A percentile compares a stretch with the other conserved stretches of the same genome.
Evolutionary conservation across 192 early-diverging fungal genomes (phyloP).

Genomic region (Mortierella antarctica): DNA sequence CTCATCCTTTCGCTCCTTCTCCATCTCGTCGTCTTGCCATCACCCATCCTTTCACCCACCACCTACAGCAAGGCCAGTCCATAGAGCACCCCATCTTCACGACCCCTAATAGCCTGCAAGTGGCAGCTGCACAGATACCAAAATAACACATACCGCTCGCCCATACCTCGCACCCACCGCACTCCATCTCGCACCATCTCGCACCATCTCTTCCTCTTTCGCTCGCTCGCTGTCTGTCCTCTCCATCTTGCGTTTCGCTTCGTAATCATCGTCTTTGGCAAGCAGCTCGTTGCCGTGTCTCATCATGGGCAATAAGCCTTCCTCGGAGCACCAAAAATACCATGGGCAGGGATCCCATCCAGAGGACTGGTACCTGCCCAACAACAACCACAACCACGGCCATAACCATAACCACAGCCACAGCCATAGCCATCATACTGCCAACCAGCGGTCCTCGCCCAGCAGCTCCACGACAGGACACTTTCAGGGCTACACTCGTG

Average conservation of each 20-base stretch:
- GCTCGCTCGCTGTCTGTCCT: no score
- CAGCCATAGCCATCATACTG: not conserved
- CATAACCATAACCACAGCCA: not conserved
- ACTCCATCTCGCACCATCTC: no score
- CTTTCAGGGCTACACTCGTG: constrained; percentile 30
- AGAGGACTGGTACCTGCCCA: constrained; percentile 42
- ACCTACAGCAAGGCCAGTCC: not conserved
- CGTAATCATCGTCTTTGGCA: no score
- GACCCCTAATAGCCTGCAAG: no score
- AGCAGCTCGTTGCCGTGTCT: no score
- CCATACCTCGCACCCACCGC: no score
- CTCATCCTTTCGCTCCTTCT: not conserved
- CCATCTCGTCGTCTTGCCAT: not conserved
- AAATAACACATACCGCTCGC: no score
- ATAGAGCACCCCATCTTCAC: no score
- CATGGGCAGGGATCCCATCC: constrained; percentile 25
- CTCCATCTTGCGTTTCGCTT: no score
- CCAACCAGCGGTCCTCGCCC: constrained; percentile 23
- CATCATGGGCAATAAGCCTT: constrained; percentile 45
- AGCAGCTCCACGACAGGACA: constrained; percentile 44
- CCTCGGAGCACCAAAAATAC: constrained; percentile 30
- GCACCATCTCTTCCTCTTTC: no score
- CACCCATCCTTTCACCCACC: not conserved
- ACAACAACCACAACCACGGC: constrained; percentile 3
- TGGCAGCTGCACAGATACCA: no score